Base-by-base conservation (phyloP, 169 alveolate species). In the Cryptosporidium andersoni region DNA sequence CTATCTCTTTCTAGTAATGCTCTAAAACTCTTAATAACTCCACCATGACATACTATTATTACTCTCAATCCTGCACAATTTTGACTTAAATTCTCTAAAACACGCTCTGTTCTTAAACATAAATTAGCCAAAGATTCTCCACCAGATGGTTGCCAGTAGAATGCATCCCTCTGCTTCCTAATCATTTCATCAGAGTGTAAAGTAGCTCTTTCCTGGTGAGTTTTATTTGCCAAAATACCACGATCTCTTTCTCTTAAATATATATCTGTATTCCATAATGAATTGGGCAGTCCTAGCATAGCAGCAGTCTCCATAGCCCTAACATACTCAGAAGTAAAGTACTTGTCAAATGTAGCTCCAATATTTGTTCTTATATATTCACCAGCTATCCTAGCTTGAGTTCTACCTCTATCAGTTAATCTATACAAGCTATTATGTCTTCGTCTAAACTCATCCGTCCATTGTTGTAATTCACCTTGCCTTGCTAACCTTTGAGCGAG, bases 221-320 rank as follows among this genome's bases (percentile, higher is more conserved):
- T 60, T 65, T 85, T 89, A 64, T 85, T 85, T 43, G 92, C 92
- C 80, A 89, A 66, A 37, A 89, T 88, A 2, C 92, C 92, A 14
- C 92, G 66, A 82, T 89, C 92, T n/a, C 92, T 52, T 64, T 89
- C 92, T n/a, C 92, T 62, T 14, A 89, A 80, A 64, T 80, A 68
- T 66, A 80, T 81, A 60, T 80, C 90, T 12, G 91, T 65, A 51
- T 64, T 82, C 85, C 92, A 89, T 45, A 82, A 55, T n/a, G 92
- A 91, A 37, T 66, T 62, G 36, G 91, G 92, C 1, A 89, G 91
- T 7, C 88, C 88, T n/a, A 89, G 48, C 81, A 65, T 85, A 2
- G 92, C 92, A 12, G 92, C 92, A 34, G 92, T 89, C 68, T 89
- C 92, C 91, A 89, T 89, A 47, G 92, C 92, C 36, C 92, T 66